Evolutionary conservation across 208 protist genomes (phyloP), one percentile per base, ranked within the genome.

Genomic region (Crithidia sp.): DNA sequence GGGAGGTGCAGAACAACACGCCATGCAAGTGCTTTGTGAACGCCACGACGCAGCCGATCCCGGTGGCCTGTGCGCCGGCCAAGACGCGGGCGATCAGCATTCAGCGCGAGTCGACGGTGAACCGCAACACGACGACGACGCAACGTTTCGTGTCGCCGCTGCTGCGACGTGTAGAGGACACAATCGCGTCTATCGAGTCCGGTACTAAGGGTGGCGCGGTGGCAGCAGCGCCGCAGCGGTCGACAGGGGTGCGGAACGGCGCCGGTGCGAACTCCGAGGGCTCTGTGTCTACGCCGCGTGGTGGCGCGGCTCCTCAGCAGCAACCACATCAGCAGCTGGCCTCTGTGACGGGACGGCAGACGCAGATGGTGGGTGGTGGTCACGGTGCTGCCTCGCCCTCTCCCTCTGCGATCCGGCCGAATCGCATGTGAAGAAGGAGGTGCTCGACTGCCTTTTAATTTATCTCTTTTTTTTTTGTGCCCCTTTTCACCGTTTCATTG

Each of bases 41-140:
- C 36, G 72, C 68, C 37, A 76, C 56, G 5, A 65, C 60, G 28
- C 79, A 79, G 28, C 84, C 84, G 36, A 68, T 57, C 43, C 40
- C 73, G 5, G 63, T 82, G 6, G 56, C 64, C 41, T 87, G 80
- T 61, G 64, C 68, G 2, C 69, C 74, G 8, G 47, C 59, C 0
- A 76, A 76, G 63, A 68, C 64, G 49, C 83, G 83, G 14, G 79
- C 72, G 14, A 81, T 88, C 44, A 88, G 83, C 63, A 88, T 88
- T 36, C 83, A 85, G 73, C 79, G 75, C 2, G 77, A 79, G 58
- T 64, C 71, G 8, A 61, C 58, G 2, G 41, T 49, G 5, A 83
- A 83, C 67, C 76, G 74, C 17, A 85, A 81, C 68, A 67, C 69
- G 13, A 41, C 39, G 55, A 70, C 52, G 41, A 10, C 60, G 5